Evolutionary conservation across 768 basidiomycete species (phyloP), one percentile per base, ranked within the genome.

Genomic region (Psilocybe tampanensis): DNA sequence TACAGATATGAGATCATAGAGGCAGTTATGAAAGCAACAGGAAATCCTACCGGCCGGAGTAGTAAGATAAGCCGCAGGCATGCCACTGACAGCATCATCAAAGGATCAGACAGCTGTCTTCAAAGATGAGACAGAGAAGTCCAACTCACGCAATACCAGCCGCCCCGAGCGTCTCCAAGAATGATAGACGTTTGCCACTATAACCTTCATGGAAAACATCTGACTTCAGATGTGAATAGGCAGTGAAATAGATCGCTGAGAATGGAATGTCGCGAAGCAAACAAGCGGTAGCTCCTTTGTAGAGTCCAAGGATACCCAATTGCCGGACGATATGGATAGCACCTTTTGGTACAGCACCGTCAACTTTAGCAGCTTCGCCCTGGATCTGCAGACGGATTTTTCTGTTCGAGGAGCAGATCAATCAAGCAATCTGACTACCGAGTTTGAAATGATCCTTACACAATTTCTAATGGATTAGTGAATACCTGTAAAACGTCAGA

Each of bases 401-500:
- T 45, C 92, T 94, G 60, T 33, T 26, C 17, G 61, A 33, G 54
- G 55, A 22, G 47, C 56, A 17, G 60, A 61, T 44, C 44, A 32
- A 44, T 45, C 54, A 33, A 44, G 29, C 54, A 51, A 52, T 54
- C 43, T 22, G 39, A 56, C 32, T 32, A 32, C 33, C 12, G 29
- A 45, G 53, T 23, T 39, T 18, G 24, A 58, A n/a, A 60, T 22
- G 33, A 60, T 13, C 60, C 89, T 59, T 83, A 94, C 92, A 94
- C 92, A 73, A 95, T 95, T 74, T 96, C 94, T 58, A 99, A 75
- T 44, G 97, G 97, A 71, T 98, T 99, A 26, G 97, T 99, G 70
- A 99, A 98, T 52, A 96, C 77, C 95, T 98, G 67, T 59, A 55
- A 57, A 57, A 24, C 52, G 52, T 58, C 54, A 54, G 43, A 44